phyloP scores from a whole-genome alignment of 2,329 filamentous ascomycete genomes.

The Aspergillus sp. region DNA sequence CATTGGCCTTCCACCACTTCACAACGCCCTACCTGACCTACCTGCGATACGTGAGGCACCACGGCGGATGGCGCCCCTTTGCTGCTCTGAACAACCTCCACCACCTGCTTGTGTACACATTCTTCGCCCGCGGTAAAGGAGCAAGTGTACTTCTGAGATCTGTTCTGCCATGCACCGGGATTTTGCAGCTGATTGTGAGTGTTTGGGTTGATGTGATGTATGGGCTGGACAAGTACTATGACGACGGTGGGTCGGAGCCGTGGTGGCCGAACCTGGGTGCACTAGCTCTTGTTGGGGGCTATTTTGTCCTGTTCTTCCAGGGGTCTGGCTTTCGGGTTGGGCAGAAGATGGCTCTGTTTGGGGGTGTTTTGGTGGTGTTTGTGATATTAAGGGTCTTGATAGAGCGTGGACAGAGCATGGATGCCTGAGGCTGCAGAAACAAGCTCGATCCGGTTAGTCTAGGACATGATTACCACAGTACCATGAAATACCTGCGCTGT shows the following conservation, averaged over 20 bases:
- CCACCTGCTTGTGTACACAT: neutral
- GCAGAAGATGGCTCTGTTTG: neutral
- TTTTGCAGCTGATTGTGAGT: neutral
- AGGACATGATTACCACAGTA: no score
- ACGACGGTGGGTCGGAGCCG: neutral
- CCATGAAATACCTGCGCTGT: no score
- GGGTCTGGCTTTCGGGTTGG: neutral
- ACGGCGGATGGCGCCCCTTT: neutral
- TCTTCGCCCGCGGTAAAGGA: neutral
- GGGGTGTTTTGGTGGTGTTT: neutral
- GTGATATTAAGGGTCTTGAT: neutral
- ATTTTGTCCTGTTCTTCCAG: neutral
- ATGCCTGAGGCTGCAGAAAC: no score
- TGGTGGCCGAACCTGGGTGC: neutral
- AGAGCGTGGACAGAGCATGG: no score
- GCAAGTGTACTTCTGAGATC: neutral
- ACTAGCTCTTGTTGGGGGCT: neutral
- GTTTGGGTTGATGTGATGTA: neutral
- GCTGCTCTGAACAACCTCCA: neutral
- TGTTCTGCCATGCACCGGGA: neutral
- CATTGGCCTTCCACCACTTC: neutral
- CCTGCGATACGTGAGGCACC: neutral
- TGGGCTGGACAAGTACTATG: neutral
- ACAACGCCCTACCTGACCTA: constrained; percentile 1
- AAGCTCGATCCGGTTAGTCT: no score